Conservation (phyloP, 345 rosid species). For the Lepidium africanum region DNA sequence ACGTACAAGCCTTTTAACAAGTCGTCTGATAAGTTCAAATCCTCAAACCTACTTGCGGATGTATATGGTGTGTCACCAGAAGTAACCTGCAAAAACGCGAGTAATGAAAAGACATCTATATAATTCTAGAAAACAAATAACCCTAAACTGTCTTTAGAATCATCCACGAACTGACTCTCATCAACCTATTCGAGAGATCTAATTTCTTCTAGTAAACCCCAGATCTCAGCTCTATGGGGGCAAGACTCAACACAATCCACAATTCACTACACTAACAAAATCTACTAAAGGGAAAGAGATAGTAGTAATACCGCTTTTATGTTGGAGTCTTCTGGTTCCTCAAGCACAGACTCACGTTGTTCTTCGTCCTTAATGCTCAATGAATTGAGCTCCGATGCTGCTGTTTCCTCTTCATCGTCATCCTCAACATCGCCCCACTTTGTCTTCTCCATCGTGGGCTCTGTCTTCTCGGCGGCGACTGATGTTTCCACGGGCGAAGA, state of each 20-base stretch:
- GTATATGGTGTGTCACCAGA: constrained; percentile 77
- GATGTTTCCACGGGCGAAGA: constrained; percentile 3
- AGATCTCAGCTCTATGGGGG: constrained; percentile 6
- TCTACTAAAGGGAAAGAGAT: background rate
- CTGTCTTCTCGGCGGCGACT: background rate
- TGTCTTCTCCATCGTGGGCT: constrained; percentile 25
- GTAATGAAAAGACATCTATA: background rate
- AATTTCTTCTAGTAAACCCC: background rate
- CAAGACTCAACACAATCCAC: background rate
- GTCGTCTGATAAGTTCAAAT: constrained; percentile 67
- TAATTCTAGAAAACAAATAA: background rate
- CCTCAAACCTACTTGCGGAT: constrained; percentile 74
- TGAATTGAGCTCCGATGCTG: constrained; percentile 33
- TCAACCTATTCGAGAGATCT: background rate
- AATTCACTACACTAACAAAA: background rate
- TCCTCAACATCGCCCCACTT: constrained; percentile 70
- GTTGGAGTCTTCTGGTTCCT: constrained; percentile 79
- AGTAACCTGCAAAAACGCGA: constrained; percentile 44
- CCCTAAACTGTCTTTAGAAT: background rate
- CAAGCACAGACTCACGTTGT: constrained; percentile 47
- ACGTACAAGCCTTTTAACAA: constrained; percentile 82
- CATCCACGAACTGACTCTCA: background rate
- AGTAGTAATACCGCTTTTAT: constrained; percentile 55
- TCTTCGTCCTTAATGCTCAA: constrained; percentile 48
- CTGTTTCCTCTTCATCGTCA: constrained; percentile 34